Conservation (phyloP, 2,329 filamentous ascomycete genomes). For the Niveomyces coronatus region DNA sequence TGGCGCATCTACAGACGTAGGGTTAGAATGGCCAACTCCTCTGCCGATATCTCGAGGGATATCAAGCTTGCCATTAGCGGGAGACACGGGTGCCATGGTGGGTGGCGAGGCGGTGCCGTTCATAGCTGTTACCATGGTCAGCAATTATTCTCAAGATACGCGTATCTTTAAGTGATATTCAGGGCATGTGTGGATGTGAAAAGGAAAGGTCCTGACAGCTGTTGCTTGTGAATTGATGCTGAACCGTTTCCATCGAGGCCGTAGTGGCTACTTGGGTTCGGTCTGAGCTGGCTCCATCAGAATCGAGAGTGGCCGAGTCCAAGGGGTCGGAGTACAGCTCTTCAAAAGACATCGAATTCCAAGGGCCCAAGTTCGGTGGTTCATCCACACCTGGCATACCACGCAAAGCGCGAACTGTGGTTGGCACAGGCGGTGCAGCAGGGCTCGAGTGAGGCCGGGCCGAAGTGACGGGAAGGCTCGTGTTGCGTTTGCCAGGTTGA, state of each 20-base stretch:
- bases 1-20: constrained; percentile 20
- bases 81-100: constrained; percentile 31
- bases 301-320: constrained; percentile 9
- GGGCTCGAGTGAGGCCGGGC: constrained; percentile 9
- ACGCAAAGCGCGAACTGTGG: constrained; percentile 26
- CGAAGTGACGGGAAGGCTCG: constrained; percentile 18
- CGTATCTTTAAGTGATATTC: background rate
- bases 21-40: constrained; percentile 28
- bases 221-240: constrained; percentile 6
- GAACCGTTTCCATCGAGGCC: constrained; percentile 1
- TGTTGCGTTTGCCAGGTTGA: constrained; percentile 23
- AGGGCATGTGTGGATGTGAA: constrained; percentile 3
- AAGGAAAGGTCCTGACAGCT: constrained; percentile 26
- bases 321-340: constrained; percentile 30
- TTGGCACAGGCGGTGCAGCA: constrained; percentile 10
- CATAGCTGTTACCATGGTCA: constrained; percentile 34
- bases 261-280: background rate
- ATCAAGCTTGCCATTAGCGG: constrained; percentile 28
- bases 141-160: constrained; percentile 13
- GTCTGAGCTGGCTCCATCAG: constrained; percentile 14
- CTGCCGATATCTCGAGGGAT: constrained; percentile 19
- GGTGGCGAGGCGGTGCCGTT: constrained; percentile 35
- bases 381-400: constrained; percentile 46
- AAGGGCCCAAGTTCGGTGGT: constrained; percentile 33
- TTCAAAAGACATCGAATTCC: constrained; percentile 34